Base-by-base conservation (phyloP, 495 filamentous ascomycete genomes). In the Chlorociboria aeruginascens region DNA sequence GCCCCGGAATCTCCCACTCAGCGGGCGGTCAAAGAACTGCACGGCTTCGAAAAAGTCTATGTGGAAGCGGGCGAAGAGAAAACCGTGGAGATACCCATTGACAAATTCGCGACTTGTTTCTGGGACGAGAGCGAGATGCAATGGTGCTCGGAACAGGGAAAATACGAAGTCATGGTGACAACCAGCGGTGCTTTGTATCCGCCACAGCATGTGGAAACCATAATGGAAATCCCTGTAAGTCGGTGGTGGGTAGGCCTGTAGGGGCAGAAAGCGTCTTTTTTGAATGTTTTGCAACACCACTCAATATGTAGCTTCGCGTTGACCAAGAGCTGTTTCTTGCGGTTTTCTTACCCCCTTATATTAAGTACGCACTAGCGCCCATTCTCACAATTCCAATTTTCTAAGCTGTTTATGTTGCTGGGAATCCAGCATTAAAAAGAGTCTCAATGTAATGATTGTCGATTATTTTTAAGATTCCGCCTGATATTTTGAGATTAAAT, bases 1-100 rank as follows among this genome's bases (percentile, higher is more conserved):
- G 50, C 59, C 34, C 70, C 61, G 32, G 70, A 64, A 11, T 75
- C 67, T 12, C 72, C 66, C 46, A 69, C 76, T 13, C 76, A 71
- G 40, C 69, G 78, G 0, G 82, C 84, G 8, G 58, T 76, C 10
- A 79, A 81, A 43, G 79, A 85, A 55, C 72, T 89, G 30, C 83
- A 84, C 65, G 82, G 79, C 1, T 88, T 89, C 58, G 66, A 73
- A 43, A 88, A 87, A 63, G 78, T 87, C 1, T 66, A 72, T 43
- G 59, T 88, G 20, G 64, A 72, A 40, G 72, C 79, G 0, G 82
- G 81, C 0, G 73, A 87, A 68, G 71, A 63, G 11, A 74, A 77
- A 60, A 66, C 56, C 14, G 79, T 82, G 7, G 58, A 64, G 14
- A 71, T 86, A 8, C 59, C 61, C 16, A 65, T 85, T 10, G 76